Evolutionary conservation across 306 rosid genomes (phyloP), one percentile per base, ranked within the genome.

Genomic region (Pterocarpus macrocarpus): DNA sequence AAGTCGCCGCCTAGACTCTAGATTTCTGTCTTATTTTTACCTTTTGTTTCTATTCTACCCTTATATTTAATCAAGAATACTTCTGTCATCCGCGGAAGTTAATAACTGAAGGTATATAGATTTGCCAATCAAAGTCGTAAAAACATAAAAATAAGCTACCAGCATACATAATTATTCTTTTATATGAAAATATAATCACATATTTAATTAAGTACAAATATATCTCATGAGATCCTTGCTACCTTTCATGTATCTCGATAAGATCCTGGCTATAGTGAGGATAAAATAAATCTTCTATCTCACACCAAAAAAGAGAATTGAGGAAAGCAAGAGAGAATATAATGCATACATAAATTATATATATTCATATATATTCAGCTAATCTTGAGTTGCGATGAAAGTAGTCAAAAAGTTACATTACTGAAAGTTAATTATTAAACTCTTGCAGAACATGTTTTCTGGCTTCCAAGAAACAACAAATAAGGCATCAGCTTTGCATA

Each of bases 401-500:
- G 84, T 38, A 57, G 83, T 75, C 33, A 88, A 81, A 80, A 50
- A 85, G 80, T 52, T 16, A 36, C 39, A 77, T 22, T 45, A 56
- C 63, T 74, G 87, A 78, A 81, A 66, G 64, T 80, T 62, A 8
- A 86, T 81, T 78, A 83, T 85, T 65, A 83, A 88, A 82, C 68
- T 75, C 59, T 71, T 56, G 84, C 84, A 85, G 82, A 74, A 70
- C 12, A 78, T 79, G 87, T 87, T 64, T 81, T 66, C 17, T 52
- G 75, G 84, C 43, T 36, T 52, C 0, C 64, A 66, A 75, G 71
- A 69, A 69, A 69, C 81, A 83, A 77, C 55, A 81, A 83, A 78
- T 22, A 61, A 56, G 59, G 70, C 59, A 77, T 61, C 32, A 36
- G 53, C 64, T 34, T 68, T 77, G 80, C 65, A 52, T 63, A 73